Percentiles rank a stretch among this genome's conserved stretches.
Conservation (phyloP, 1,284 basidiomycete genomes). For the Ganoderma resinaceum region DNA sequence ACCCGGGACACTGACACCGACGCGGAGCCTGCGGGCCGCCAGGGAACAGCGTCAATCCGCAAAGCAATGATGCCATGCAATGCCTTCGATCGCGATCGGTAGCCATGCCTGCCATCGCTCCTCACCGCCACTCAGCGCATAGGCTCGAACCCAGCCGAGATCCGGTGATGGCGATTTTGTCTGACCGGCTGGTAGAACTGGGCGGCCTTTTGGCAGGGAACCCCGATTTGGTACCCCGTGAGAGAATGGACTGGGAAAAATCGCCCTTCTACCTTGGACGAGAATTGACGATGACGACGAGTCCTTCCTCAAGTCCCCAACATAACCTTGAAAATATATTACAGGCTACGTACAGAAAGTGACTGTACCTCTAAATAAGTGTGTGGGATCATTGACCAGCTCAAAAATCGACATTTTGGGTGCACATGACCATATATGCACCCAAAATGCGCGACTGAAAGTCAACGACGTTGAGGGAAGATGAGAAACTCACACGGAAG, state of each 20-base stretch:
- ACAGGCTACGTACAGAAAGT: too few species aligned
- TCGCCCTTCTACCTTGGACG: background rate
- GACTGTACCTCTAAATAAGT: too few species aligned
- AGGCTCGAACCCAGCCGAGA: background rate
- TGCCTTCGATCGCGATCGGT: slow-evolving; percentile 17
- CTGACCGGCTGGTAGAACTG: background rate
- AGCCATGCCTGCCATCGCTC: background rate
- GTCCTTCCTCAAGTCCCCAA: too few species aligned
- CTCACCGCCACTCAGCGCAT: background rate
- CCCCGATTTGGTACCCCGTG: background rate
- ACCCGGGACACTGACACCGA: too few species aligned
- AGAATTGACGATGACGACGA: too few species aligned
- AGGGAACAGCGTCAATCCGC: background rate
- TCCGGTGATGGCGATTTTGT: background rate
- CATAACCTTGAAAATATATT: too few species aligned
- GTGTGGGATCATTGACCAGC: too few species aligned
- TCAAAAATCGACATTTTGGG: too few species aligned
- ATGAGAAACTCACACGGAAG: too few species aligned
- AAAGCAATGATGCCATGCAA: background rate
- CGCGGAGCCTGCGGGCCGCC: background rate
- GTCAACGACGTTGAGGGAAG: too few species aligned
- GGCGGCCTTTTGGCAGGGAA: background rate
- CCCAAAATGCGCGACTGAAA: too few species aligned
- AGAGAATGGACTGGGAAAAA: background rate
- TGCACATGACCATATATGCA: too few species aligned